Percentiles rank a stretch among this genome's conserved stretches.
Evolutionary conservation across 305 asterid species (phyloP).

Genomic region (Fraxinus dipetala): DNA sequence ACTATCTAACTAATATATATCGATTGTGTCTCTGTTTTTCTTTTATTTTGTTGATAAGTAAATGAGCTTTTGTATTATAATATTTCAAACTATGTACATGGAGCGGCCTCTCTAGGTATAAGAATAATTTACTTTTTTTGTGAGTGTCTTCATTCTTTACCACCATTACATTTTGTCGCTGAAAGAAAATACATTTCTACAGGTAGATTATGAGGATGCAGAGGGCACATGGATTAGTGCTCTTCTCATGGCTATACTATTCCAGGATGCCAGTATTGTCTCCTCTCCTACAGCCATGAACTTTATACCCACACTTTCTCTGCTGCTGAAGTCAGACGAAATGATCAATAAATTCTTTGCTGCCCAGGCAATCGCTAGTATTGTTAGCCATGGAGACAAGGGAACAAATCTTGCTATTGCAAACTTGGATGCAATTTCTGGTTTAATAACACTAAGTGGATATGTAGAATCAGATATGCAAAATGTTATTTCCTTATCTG

Average conservation of each 20-base stretch:
- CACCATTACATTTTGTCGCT: constrained; percentile 19
- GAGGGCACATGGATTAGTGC: constrained; percentile 82
- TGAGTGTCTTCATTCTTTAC: not conserved
- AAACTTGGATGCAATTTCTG: constrained; percentile 67
- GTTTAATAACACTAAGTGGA: constrained; percentile 62
- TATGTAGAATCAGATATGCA: constrained; percentile 60
- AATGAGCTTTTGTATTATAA: not conserved
- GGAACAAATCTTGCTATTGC: constrained; percentile 64
- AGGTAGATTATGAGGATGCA: constrained; percentile 72
- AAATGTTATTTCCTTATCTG: constrained; percentile 58
- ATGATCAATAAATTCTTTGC: constrained; percentile 64
- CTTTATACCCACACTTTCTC: constrained; percentile 51
- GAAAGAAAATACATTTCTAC: constrained; percentile 31
- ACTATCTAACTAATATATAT: not conserved
- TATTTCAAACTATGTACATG: not conserved
- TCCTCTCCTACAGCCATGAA: constrained; percentile 49
- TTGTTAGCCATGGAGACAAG: constrained; percentile 61
- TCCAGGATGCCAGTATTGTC: constrained; percentile 58
- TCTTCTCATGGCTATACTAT: constrained; percentile 68
- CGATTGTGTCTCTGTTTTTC: not conserved
- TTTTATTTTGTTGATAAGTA: not conserved
- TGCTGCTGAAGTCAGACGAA: constrained; percentile 66
- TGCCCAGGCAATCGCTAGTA: constrained; percentile 85
- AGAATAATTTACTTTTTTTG: constrained; percentile 11
- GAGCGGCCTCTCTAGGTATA: constrained; percentile 2